Base-by-base conservation (phyloP, 129 eudicot species). In the Centaurea solstitialis region DNA sequence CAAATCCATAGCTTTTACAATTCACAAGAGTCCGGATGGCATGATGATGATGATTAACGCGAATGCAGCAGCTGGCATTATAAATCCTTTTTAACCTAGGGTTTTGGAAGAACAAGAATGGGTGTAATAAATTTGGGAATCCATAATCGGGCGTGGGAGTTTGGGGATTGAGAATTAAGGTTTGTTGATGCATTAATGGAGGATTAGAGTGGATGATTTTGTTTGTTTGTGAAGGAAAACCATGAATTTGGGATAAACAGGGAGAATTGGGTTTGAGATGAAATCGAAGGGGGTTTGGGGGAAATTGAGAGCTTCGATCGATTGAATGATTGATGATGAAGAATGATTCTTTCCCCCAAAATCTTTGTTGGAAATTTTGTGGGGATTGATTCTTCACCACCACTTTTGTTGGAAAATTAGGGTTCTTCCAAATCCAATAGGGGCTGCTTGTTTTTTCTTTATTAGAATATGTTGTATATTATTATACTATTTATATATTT, bases 161-260 rank as follows among this genome's bases (percentile, higher is more conserved):
- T 21, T 80, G 81, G 80, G 86, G 79, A 79, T 85, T 89, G 77
- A 90, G 89, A 82, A 86, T 82, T 66, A 88, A 33, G 47, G 84
- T 75, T 73, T 68, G 89, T 11, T 83, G 83, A 84, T 92, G 91
- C 97, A 92, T 92, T 85, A 86, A 86, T 82, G 77, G 72, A 61
- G 21, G 70, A 72, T 77, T 17, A 10, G 70, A 67, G 59, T n/a
- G 50, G 7, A 33, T 17, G 39, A 24, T 24, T 39, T 67, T 13
- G 74, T 65, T 65, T 18, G 80, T 77, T 65, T 77, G 73, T 65
- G 72, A 40, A 72, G 24, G 11, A 15, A 40, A 77, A 66, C 6
- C 75, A 47, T 78, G 75, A 78, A 78, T n/a, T n/a, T 47, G 68
- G 38, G 70, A 43, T 47, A 11, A 30, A 70, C 9, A 4, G 9